These are phyloP conservation scores for Dalechampia spathulata DNA, from an alignment of 441 rosid genomes.

Conservation along the genomic window DNA sequence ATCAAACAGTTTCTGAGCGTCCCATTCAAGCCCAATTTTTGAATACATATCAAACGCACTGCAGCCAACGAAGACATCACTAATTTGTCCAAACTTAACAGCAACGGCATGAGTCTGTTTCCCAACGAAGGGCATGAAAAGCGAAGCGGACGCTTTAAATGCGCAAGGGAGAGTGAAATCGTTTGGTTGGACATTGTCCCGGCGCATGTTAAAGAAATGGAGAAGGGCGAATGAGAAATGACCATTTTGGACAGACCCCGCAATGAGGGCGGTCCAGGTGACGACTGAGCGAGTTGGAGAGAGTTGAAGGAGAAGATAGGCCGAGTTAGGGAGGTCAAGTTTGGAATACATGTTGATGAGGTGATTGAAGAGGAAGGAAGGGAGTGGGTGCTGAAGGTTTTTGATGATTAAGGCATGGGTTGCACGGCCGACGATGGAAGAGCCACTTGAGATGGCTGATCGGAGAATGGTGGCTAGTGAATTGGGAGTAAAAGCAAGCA, in stretches of 20 bases:
- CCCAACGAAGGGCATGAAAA: conserved; percentile 35
- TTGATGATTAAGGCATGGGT: conserved; percentile 54
- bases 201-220: conserved; percentile 48
- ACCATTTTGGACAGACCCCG: conserved; percentile 58
- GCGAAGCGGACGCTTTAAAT: conserved; percentile 61
- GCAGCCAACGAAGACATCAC: conserved; percentile 63
- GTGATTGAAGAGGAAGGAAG: conserved; percentile 48
- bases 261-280: conserved; percentile 69
- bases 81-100: conserved; percentile 43
- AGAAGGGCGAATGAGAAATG: conserved; percentile 44
- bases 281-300: conserved; percentile 65
- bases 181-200: conserved; percentile 52
- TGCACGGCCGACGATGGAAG: conserved; percentile 47
- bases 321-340: conserved; percentile 49
- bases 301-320: conserved; percentile 49
- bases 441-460: conserved; percentile 43
- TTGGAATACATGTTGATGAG: conserved; percentile 75
- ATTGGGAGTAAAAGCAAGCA: conserved; percentile 39
- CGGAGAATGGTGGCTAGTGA: conserved; percentile 41
- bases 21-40: conserved; percentile 38
- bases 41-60: conserved; percentile 76
- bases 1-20: conserved; percentile 64
- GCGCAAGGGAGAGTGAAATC: conserved; percentile 82
- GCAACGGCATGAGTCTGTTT: conserved; percentile 61
- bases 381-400: conserved; percentile 35